A percentile compares a stretch with the other conserved stretches of the same genome.
phyloP scores from a whole-genome alignment of 2,329 filamentous ascomycete genomes.

The Colletotrichum liaoningense region DNA sequence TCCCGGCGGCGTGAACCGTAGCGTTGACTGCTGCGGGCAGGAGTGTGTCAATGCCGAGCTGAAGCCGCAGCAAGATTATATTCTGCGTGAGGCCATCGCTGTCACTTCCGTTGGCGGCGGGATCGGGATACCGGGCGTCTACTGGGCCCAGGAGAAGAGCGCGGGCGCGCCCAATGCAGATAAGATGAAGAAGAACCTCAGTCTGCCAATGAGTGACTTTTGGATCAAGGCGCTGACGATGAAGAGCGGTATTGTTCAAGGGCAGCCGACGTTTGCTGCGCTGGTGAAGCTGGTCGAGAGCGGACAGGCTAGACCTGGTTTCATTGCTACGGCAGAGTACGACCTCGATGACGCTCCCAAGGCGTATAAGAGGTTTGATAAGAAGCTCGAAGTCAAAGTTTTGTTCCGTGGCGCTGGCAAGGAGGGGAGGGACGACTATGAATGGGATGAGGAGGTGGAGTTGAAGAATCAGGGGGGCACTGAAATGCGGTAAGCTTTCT shows the following conservation, averaged over 20 bases:
- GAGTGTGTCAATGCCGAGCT: slow-evolving; percentile 38
- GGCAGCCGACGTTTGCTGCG: slow-evolving; percentile 28
- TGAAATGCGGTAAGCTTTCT: no score
- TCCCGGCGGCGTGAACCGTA: slow-evolving; percentile 38
- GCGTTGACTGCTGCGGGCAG: slow-evolving; percentile 38
- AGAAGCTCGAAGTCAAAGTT: slow-evolving; percentile 39
- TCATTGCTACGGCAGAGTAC: slow-evolving; percentile 42
- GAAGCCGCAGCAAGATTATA: slow-evolving; percentile 35
- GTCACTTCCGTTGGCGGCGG: slow-evolving; percentile 38
- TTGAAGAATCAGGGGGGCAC: not conserved
- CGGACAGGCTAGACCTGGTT: slow-evolving; percentile 42
- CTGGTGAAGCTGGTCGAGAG: slow-evolving; percentile 41
- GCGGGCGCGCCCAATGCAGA: slow-evolving; percentile 35
- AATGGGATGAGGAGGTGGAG: not conserved
- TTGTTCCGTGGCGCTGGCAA: slow-evolving; percentile 1
- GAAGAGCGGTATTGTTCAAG: slow-evolving; percentile 26
- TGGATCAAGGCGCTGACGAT: slow-evolving; percentile 36
- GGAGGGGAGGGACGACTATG: slow-evolving; percentile 7
- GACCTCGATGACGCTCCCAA: slow-evolving; percentile 44
- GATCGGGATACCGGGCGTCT: slow-evolving; percentile 40
- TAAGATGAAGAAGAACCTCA: slow-evolving; percentile 20
- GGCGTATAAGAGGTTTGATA: slow-evolving; percentile 42
- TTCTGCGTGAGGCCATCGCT: slow-evolving; percentile 36
- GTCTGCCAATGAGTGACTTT: slow-evolving; percentile 37
- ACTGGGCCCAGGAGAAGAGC: slow-evolving; percentile 25